A percentile compares a stretch with the other conserved stretches of the same genome.
Evolutionary conservation across 306 rosid species (phyloP).

Genomic region (Sesbania bispinosa): DNA sequence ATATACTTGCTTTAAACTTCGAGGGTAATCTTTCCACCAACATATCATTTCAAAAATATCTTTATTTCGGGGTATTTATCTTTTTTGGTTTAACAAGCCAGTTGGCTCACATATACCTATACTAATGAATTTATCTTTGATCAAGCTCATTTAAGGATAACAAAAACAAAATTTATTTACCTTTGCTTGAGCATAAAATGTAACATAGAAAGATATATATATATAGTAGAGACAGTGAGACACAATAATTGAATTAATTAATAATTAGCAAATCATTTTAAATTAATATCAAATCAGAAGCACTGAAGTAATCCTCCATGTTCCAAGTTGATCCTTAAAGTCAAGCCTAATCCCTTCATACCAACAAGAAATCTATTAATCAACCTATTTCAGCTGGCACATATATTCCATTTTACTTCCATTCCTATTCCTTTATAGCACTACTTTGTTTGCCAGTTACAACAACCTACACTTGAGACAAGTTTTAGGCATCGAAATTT

Average conservation of each 20-base stretch:
- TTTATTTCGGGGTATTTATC: too few relatives aligned
- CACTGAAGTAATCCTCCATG: too few relatives aligned
- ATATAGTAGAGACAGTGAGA: background rate
- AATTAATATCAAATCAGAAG: slow-evolving; percentile 16
- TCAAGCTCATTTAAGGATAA: background rate
- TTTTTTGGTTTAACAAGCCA: too few relatives aligned
- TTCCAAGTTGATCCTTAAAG: slow-evolving; percentile 24
- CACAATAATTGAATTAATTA: background rate
- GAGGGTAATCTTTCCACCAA: too few relatives aligned
- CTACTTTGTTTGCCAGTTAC: background rate
- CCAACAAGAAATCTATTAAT: slow-evolving; percentile 34
- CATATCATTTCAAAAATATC: too few relatives aligned
- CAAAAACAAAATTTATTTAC: background rate
- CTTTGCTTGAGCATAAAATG: background rate
- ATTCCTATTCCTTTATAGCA: background rate
- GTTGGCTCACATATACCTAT: too few relatives aligned
- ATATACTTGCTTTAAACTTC: too few relatives aligned
- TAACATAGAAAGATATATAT: background rate
- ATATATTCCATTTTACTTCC: background rate
- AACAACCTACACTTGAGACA: background rate
- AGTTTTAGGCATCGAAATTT: background rate
- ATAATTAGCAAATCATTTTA: background rate
- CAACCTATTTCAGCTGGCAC: background rate
- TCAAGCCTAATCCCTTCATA: slow-evolving; percentile 30
- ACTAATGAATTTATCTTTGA: too few relatives aligned